These are phyloP conservation scores for Mycena chlorophos DNA, from an alignment of 768 basidiomycete genomes.

Conservation along the genomic window DNA sequence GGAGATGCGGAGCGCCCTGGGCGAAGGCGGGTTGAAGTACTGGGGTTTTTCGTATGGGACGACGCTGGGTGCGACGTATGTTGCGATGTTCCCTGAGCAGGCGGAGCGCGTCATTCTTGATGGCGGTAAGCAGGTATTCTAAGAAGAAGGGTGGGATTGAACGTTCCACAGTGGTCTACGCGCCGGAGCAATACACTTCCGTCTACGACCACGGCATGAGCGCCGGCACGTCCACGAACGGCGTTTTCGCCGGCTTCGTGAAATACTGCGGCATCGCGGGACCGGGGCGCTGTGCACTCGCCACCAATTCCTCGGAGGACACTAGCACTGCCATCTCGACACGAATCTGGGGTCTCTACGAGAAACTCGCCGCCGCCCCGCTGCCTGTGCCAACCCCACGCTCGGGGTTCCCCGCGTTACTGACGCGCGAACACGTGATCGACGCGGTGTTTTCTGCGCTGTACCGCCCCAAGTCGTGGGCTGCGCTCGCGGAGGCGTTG, in stretches of 20 bases:
- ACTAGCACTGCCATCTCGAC: constrained; percentile 2
- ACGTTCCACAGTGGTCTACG: constrained; percentile 5
- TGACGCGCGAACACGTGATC: constrained; percentile 11
- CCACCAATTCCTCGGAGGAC: constrained; percentile 1
- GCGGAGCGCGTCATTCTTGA: constrained; percentile 8
- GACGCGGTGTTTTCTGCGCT: constrained; percentile 13
- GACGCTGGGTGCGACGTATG: constrained; percentile 11
- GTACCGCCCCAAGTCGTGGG: constrained; percentile 13
- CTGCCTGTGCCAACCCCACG: constrained; percentile 7
- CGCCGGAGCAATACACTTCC: constrained; percentile 15
- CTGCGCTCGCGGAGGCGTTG: constrained; percentile 12
- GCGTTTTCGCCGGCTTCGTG: neutral
- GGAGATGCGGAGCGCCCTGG: constrained; percentile 18
- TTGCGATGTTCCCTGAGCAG: constrained; percentile 18
- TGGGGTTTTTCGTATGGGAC: constrained; percentile 22
- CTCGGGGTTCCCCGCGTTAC: constrained; percentile 8
- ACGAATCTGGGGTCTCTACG: constrained; percentile 10
- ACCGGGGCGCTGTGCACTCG: neutral
- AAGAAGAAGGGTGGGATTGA: neutral
- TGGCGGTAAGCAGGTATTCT: constrained; percentile 1
- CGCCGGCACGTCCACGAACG: constrained; percentile 14
- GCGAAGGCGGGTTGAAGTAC: constrained; percentile 13
- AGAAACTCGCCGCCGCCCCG: neutral
- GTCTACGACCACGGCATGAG: constrained; percentile 12
- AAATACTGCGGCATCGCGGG: too few species aligned